Percentiles rank a stretch among this genome's conserved stretches.
Evolutionary conservation across 192 early-diverging fungal genomes (phyloP).

Genomic region (Dispira simplex): DNA sequence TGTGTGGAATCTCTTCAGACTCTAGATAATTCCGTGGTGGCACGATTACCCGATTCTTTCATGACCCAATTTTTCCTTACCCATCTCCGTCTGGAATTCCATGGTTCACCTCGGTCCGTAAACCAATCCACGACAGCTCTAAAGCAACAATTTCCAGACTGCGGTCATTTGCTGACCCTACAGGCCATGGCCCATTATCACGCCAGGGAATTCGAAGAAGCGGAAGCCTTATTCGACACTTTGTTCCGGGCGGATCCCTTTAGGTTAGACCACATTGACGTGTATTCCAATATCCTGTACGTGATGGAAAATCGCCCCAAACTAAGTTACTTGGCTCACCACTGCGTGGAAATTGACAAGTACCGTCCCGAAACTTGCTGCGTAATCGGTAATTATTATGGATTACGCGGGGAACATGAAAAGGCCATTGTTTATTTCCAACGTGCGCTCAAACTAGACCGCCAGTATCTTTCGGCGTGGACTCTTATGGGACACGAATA

Average conservation of each 20-base stretch:
- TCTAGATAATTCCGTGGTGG: not conserved
- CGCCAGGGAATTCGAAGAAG: conserved; percentile 51
- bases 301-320: conserved; percentile 51
- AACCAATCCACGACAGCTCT: conserved; percentile 21
- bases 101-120: conserved; percentile 19
- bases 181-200: conserved; percentile 45
- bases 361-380: conserved; percentile 82
- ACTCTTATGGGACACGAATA: conserved; percentile 93
- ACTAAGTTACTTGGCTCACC: conserved; percentile 63
- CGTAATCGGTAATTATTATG: conserved; percentile 83
- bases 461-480: conserved; percentile 63
- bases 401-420: conserved; percentile 55
- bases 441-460: conserved; percentile 66
- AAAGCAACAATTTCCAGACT: conserved; percentile 34
- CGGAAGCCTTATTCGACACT: conserved; percentile 48
- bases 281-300: conserved; percentile 80
- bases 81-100: conserved; percentile 36
- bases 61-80: conserved; percentile 36
- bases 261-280: conserved; percentile 64
- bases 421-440: conserved; percentile 80
- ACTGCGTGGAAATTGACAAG: conserved; percentile 49
- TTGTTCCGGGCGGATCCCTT: conserved; percentile 57
- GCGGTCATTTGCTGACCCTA: conserved; percentile 46
- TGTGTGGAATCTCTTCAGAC: conserved; percentile 28
- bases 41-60: conserved; percentile 18